A percentile compares a stretch with the other conserved stretches of the same genome.
phyloP scores from a whole-genome alignment of 2,329 filamentous ascomycete species.

The Nemania bipapillata region DNA sequence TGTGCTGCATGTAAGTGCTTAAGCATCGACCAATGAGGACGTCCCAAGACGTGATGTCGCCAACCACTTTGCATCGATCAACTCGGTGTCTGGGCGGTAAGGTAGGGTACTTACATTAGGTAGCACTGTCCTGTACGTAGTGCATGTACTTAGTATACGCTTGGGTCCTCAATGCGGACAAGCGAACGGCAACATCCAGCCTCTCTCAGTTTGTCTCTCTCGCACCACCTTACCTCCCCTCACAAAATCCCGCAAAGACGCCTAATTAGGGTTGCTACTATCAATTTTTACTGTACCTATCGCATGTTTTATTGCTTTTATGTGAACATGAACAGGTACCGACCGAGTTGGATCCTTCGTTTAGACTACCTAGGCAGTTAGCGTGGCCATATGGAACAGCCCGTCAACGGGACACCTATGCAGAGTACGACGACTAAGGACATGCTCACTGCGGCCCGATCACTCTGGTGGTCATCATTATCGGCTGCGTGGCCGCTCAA shows the following conservation, averaged over 20 bases:
- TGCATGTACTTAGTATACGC: neutral
- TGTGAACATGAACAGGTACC: neutral
- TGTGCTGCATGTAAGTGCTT: constrained; percentile 43
- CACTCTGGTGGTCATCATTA: constrained; percentile 7
- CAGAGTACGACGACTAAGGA: constrained; percentile 1
- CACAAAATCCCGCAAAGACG: constrained; percentile 29
- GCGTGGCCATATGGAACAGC: neutral
- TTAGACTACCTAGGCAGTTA: too few species aligned
- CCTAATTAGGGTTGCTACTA: neutral
- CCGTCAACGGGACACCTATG: neutral
- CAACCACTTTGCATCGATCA: constrained; percentile 55
- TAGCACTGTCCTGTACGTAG: neutral
- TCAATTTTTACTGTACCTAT: neutral
- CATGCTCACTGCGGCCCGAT: constrained; percentile 17
- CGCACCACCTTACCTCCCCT: neutral
- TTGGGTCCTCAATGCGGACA: neutral
- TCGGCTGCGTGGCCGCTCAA: constrained; percentile 13
- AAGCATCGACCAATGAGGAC: constrained; percentile 55
- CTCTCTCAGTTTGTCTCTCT: constrained; percentile 1
- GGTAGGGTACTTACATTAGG: neutral
- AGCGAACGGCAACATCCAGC: constrained; percentile 20
- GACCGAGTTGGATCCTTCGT: neutral
- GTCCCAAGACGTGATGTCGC: constrained; percentile 53
- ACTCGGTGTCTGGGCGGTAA: constrained; percentile 58
- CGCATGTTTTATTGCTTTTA: neutral